These are phyloP conservation scores for Pachyrhizus erosus DNA, from an alignment of 306 rosid species.

Conservation along the genomic window DNA sequence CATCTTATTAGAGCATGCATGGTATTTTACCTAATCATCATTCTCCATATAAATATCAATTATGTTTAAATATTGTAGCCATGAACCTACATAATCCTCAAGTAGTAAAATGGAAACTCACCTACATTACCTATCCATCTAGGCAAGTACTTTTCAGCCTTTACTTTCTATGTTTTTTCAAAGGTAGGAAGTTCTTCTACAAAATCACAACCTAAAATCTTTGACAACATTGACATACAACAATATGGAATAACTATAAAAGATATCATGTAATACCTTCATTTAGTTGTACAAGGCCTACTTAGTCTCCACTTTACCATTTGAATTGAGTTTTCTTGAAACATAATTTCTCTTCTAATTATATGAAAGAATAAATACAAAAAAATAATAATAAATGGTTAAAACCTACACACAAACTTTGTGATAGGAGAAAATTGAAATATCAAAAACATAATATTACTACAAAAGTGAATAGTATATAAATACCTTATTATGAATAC, in stretches of 20 bases:
- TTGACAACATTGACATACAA: conserved; percentile 10
- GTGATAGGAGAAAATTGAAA: background rate
- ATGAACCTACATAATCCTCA: no score
- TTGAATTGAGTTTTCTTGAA: conserved; percentile 74
- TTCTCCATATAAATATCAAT: no score
- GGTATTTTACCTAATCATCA: no score
- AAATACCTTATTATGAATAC: conserved; percentile 71
- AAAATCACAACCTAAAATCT: conserved; percentile 35
- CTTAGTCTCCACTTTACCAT: conserved; percentile 79
- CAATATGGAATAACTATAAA: background rate
- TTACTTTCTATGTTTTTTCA: conserved; percentile 78
- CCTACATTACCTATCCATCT: conserved; percentile 60
- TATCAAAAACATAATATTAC: background rate
- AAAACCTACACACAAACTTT: background rate
- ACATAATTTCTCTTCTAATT: conserved; percentile 71
- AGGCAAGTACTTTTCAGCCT: conserved; percentile 63
- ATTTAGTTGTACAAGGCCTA: conserved; percentile 82
- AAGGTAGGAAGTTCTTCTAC: conserved; percentile 75
- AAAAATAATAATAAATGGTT: background rate
- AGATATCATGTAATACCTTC: conserved; percentile 59
- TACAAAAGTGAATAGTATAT: background rate
- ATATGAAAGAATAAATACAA: background rate
- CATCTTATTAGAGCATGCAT: no score
- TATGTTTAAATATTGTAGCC: no score
- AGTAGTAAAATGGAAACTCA: conserved; percentile 42